These are phyloP conservation scores for Gentiana macrophylla DNA, from an alignment of 257 asterid species.

Conservation along the genomic window DNA sequence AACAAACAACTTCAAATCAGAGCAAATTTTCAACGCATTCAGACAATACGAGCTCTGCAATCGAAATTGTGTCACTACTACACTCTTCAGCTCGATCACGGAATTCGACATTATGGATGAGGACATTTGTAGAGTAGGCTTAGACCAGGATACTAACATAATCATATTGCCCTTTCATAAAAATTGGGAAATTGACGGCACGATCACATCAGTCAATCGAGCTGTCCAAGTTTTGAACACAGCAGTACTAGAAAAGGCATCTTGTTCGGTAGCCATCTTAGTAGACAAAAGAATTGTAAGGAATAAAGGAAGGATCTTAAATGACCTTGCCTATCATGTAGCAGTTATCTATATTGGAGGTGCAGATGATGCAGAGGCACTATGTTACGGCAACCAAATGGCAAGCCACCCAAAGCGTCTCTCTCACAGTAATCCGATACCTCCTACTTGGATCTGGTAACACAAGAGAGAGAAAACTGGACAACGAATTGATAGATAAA, in stretches of 20 bases:
- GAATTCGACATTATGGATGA: conserved; percentile 47
- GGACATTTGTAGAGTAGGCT: conserved; percentile 45
- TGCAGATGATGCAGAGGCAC: conserved; percentile 66
- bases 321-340: conserved; percentile 38
- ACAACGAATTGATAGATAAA: conserved; percentile 45
- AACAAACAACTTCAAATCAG: conserved; percentile 36
- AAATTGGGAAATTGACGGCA: conserved; percentile 69
- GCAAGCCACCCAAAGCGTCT: conserved; percentile 40
- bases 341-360: conserved; percentile 70
- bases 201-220: conserved; percentile 38
- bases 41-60: conserved; percentile 55
- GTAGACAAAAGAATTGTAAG: conserved; percentile 49
- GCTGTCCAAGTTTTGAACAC: conserved; percentile 43
- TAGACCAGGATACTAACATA: conserved; percentile 44
- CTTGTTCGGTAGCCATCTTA: conserved; percentile 60
- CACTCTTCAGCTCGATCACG: conserved; percentile 44
- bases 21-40: conserved; percentile 54
- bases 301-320: conserved; percentile 33
- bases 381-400: conserved; percentile 57
- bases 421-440: conserved; percentile 47
- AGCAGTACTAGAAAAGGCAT: conserved; percentile 42
- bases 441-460: conserved; percentile 55
- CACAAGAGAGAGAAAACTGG: conserved; percentile 48
- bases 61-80: conserved; percentile 40
- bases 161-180: conserved; percentile 69